These are phyloP conservation scores for Miamiensis avidus DNA, from an alignment of 169 alveolate genomes.

Conservation along the genomic window DNA sequence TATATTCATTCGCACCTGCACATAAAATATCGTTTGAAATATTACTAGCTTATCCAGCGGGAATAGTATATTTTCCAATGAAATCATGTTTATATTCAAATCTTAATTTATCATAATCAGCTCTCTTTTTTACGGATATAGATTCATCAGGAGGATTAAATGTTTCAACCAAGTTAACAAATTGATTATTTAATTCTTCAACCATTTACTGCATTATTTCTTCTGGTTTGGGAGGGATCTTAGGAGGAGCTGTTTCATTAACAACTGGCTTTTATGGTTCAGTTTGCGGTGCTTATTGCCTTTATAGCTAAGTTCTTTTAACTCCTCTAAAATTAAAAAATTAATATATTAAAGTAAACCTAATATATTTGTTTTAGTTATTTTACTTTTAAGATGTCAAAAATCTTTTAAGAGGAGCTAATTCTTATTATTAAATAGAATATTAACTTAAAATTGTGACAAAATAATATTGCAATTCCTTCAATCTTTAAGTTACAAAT, in stretches of 20 bases:
- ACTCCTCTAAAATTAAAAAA: neutral
- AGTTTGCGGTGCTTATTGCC: neutral
- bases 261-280: neutral
- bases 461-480: neutral
- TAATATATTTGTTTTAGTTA: too few species aligned
- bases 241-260: neutral
- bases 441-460: neutral
- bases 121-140: neutral
- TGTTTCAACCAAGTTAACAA: neutral
- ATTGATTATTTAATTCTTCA: neutral
- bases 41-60: neutral
- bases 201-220: neutral
- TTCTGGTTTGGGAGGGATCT: neutral
- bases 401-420: neutral
- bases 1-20: neutral
- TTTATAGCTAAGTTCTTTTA: neutral
- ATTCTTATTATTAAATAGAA: neutral
- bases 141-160: neutral
- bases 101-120: neutral
- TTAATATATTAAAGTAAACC: neutral
- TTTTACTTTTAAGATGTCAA: neutral
- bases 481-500: neutral
- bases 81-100: neutral
- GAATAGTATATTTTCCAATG: neutral
- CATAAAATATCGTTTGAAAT: neutral